These are phyloP conservation scores for Moricandia arvensis DNA, from an alignment of 345 rosid species.

Conservation along the genomic window DNA sequence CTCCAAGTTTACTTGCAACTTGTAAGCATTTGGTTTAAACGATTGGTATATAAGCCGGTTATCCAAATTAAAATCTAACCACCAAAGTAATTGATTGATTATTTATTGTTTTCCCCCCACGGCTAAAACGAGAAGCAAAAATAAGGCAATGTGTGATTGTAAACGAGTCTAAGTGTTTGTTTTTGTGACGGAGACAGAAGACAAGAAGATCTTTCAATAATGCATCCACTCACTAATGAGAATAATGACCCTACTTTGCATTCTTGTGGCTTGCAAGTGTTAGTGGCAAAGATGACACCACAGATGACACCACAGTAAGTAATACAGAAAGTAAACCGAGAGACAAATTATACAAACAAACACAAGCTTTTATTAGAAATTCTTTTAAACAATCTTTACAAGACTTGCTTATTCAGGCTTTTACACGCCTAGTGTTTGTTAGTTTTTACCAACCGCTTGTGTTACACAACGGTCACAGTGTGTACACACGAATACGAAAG, in stretches of 20 bases:
- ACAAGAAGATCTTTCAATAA: constrained; percentile 7
- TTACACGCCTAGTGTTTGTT: no score
- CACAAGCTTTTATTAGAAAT: no score
- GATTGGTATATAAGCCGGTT: constrained; percentile 10
- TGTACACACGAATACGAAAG: no score
- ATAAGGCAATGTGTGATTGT: constrained; percentile 30
- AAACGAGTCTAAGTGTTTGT: constrained; percentile 10
- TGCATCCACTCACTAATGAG: neutral
- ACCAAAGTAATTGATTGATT: neutral
- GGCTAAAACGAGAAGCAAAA: neutral
- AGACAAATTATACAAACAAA: no score
- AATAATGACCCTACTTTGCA: neutral
- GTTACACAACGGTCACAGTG: no score
- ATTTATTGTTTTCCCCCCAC: neutral
- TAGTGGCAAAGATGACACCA: no score
- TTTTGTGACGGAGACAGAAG: constrained; percentile 22
- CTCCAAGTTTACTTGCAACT: neutral
- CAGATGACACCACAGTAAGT: no score
- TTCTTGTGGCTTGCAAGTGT: no score
- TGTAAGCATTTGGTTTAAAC: constrained; percentile 3
- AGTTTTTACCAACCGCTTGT: no score
- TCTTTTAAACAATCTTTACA: no score
- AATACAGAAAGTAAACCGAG: no score
- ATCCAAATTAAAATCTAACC: neutral
- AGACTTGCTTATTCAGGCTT: no score